Base-by-base conservation (phyloP, 306 rosid genomes). In the Casuarina equisetifolia region DNA sequence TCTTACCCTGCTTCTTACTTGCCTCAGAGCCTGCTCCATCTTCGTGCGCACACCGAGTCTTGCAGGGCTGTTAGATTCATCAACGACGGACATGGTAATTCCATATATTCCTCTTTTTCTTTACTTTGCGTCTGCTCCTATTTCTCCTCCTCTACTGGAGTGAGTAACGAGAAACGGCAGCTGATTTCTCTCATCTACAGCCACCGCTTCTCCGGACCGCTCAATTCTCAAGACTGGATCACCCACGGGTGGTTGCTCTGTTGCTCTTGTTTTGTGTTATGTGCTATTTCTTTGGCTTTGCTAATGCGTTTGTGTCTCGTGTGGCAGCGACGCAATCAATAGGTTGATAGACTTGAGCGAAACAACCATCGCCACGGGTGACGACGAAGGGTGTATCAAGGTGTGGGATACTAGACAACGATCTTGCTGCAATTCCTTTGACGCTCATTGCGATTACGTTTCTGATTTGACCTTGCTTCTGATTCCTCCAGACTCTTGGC, bases 351-450 rank as follows among this genome's bases (percentile, higher is more conserved):
- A 88, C 86, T 80, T 94, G 83, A 86, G 90, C 0, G 88, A 84
- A 72, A 83, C 91, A 50, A 90, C 96, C 3, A 85, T 94, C 73
- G 98, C 98, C 55, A 88, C 98, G 0, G 98, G 98, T 77, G 97
- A 94, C 32, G 97, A 94, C 63, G 90, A 77, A 17, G 98, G 98
- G 72, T 86, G 89, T 69, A 89, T 94, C 73, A 94, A 94, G 96
- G 96, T 94, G 44, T 94, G 98, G 97, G 98, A 92, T 84, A 94
- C 93, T 43, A 92, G 97, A 70, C 90, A 89, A 72, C 94, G 89
- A 19, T 80, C 97, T 80, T 92, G 98, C 81, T 80, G 91, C 88
- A 86, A 87, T 81, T 25, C 96, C 63, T 94, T 92, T 81, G 75
- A 87, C 19, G 91, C 78, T 76, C 98, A 94, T 66, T 83, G 79